phyloP scores from a whole-genome alignment of 805 yeast species.

The Suhomyces tanzawaensis region DNA sequence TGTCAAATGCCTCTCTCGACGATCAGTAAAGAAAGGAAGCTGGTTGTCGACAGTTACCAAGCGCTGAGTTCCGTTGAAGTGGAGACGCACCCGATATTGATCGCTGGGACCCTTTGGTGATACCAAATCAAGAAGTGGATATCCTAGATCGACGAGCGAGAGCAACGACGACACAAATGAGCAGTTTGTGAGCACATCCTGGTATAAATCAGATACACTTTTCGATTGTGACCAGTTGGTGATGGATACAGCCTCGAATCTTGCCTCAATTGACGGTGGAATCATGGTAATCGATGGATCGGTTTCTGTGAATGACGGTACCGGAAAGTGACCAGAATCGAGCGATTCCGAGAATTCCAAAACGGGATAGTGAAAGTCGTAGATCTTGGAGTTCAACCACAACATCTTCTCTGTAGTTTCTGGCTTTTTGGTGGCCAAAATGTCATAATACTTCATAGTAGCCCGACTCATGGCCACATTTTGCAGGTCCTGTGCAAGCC shows the following conservation, averaged over 20 bases:
- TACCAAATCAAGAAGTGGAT: constrained; percentile 7
- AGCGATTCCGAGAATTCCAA: constrained; percentile 11
- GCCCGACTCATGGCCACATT: constrained; percentile 13
- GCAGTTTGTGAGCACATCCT: constrained; percentile 61
- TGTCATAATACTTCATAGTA: constrained; percentile 22
- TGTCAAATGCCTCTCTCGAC: constrained; percentile 24
- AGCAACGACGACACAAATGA: constrained; percentile 71
- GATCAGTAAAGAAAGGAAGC: constrained; percentile 36
- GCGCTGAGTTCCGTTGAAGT: constrained; percentile 54
- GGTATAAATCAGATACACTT: constrained; percentile 29
- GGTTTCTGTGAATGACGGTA: not conserved
- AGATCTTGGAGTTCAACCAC: constrained; percentile 28
- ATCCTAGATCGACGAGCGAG: constrained; percentile 37
- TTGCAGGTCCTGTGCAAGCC: constrained; percentile 10
- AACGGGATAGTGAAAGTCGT: constrained; percentile 17
- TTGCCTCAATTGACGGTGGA: constrained; percentile 6
- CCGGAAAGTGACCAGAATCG: constrained; percentile 7
- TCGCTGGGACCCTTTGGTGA: constrained; percentile 16
- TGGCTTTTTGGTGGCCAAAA: not conserved
- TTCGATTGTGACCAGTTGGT: constrained; percentile 3
- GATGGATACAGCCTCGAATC: not conserved
- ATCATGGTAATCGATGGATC: constrained; percentile 2
- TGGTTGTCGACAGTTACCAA: constrained; percentile 45
- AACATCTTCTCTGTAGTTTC: constrained; percentile 16
- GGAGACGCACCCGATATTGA: constrained; percentile 39